Percentiles rank a stretch among this genome's conserved stretches.
These are phyloP conservation scores for Lentinula guzmanii DNA, from an alignment of 768 basidiomycete genomes.

Conservation along the genomic window DNA sequence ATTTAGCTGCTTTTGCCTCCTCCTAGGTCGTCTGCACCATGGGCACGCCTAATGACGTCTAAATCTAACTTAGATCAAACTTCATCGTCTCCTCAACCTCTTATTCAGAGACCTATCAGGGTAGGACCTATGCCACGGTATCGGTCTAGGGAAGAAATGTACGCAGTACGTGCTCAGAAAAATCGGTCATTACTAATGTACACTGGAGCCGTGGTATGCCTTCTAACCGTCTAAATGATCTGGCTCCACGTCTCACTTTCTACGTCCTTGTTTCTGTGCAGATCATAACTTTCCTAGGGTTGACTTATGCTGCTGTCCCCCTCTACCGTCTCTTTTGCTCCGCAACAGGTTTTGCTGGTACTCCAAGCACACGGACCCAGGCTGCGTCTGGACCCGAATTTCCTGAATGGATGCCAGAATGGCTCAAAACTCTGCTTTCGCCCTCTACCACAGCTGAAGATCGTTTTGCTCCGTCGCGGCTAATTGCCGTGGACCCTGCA, in stretches of 20 bases:
- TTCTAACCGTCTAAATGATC: background rate
- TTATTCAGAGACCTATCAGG: background rate
- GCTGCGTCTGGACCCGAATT: background rate
- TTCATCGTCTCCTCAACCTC: background rate
- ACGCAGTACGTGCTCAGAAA: conserved; percentile 33
- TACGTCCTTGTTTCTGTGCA: conserved; percentile 20
- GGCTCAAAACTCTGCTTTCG: conserved; percentile 12
- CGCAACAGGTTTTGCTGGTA: conserved; percentile 94
- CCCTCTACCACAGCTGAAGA: conserved; percentile 24
- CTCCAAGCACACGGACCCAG: conserved; percentile 71
- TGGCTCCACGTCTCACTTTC: background rate
- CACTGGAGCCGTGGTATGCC: conserved; percentile 70
- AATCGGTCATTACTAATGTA: conserved; percentile 84
- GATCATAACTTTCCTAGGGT: conserved; percentile 76
- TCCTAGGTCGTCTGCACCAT: background rate
- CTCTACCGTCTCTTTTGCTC: conserved; percentile 98
- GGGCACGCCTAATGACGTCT: background rate
- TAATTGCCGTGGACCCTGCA: conserved; percentile 53
- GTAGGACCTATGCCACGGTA: background rate
- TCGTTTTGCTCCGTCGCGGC: conserved; percentile 77
- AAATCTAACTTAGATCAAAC: background rate
- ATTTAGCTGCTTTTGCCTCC: background rate
- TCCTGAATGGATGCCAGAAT: background rate
- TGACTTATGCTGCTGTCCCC: conserved; percentile 96
- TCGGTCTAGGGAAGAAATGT: conserved; percentile 29